These are phyloP conservation scores for Candida berthetii DNA, from an alignment of 805 yeast species.

Conservation along the genomic window DNA sequence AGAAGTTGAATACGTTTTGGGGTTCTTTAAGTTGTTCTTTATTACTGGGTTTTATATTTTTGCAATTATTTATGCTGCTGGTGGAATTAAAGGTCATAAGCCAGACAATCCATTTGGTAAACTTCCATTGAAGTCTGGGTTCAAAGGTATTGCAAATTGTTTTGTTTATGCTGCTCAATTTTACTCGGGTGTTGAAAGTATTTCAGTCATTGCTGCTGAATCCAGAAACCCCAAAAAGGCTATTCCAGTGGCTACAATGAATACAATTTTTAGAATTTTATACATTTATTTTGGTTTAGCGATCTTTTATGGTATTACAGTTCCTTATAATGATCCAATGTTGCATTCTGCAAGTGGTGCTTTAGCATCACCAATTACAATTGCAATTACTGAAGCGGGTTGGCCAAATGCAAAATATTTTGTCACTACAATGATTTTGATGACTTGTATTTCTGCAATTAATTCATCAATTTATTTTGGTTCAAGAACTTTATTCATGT, in stretches of 20 bases:
- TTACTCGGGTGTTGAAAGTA: constrained; percentile 72
- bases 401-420: constrained; percentile 59
- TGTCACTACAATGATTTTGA: constrained; percentile 60
- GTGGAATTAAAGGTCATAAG: constrained; percentile 28
- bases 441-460: constrained; percentile 63
- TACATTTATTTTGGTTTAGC: constrained; percentile 58
- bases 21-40: constrained; percentile 41
- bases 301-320: constrained; percentile 62
- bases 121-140: constrained; percentile 35
- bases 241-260: constrained; percentile 64
- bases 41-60: constrained; percentile 44
- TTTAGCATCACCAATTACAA: constrained; percentile 62
- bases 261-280: constrained; percentile 58
- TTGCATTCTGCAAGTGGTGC: constrained; percentile 28
- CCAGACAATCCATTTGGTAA: constrained; percentile 28
- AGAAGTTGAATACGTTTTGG: constrained; percentile 49
- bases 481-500: constrained; percentile 57
- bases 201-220: constrained; percentile 75
- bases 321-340: constrained; percentile 58
- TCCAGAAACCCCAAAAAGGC: constrained; percentile 61
- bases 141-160: constrained; percentile 52
- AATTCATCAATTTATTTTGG: constrained; percentile 67
- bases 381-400: constrained; percentile 65
- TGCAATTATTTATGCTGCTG: constrained; percentile 38
- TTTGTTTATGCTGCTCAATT: constrained; percentile 69